phyloP scores from a whole-genome alignment of 306 rosid species.

The Fagus crenata region DNA sequence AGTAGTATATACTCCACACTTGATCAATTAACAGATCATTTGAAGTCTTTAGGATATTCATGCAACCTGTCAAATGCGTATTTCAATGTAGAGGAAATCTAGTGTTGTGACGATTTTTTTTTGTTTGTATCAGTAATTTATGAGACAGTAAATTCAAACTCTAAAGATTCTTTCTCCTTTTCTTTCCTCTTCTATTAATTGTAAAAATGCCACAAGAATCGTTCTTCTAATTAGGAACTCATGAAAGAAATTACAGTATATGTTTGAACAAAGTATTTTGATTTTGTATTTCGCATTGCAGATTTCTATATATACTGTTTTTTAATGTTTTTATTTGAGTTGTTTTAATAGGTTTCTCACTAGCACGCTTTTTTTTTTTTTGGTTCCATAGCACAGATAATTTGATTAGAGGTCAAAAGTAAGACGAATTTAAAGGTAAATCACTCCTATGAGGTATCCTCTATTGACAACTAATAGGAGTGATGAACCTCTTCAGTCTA shows the following conservation, averaged over 20 bases:
- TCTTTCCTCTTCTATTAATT: neutral
- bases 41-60: conserved; percentile 35
- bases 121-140: neutral
- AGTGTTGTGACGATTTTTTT: neutral
- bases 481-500: neutral
- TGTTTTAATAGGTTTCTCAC: too few species aligned
- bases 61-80: conserved; percentile 22
- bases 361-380: too few species aligned
- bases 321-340: too few species aligned
- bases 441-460: neutral
- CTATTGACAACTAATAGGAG: too few species aligned
- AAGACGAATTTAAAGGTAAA: neutral
- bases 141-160: neutral
- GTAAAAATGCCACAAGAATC: neutral
- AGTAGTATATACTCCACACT: conserved; percentile 37
- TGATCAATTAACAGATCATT: conserved; percentile 62
- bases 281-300: too few species aligned
- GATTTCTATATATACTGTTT: too few species aligned
- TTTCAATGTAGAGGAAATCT: conserved; percentile 32
- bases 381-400: neutral
- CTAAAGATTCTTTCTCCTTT: neutral
- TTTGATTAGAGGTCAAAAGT: neutral
- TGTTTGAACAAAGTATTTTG: too few species aligned
- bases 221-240: neutral
- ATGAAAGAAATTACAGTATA: neutral